These are phyloP conservation scores for Collybia mongolica DNA, from an alignment of 768 basidiomycete species.

Conservation along the genomic window DNA sequence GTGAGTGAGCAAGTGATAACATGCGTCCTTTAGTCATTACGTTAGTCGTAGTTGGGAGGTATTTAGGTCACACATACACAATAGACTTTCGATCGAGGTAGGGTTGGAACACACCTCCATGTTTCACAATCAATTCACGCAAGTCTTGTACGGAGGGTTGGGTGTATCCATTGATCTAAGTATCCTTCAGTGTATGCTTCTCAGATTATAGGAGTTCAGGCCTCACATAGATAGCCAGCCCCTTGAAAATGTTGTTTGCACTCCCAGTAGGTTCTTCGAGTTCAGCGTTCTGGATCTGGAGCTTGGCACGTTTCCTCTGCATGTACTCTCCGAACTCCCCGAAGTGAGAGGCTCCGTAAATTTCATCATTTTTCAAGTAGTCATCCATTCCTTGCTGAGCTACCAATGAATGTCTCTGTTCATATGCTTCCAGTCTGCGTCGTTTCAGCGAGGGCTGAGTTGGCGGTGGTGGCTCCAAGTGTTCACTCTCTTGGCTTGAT, in stretches of 20 bases:
- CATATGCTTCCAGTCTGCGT: conserved; percentile 24
- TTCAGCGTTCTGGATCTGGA: conserved; percentile 75
- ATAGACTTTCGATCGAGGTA: conserved; percentile 79
- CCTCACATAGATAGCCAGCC: conserved; percentile 80
- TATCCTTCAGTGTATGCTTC: conserved; percentile 3
- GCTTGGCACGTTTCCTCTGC: conserved; percentile 85
- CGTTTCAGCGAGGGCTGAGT: conserved; percentile 43
- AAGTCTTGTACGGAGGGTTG: conserved; percentile 85
- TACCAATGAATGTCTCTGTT: conserved; percentile 9
- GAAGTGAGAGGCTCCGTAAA: conserved; percentile 79
- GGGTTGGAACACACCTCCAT: conserved; percentile 83
- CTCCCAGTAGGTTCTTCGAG: conserved; percentile 20
- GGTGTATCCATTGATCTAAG: conserved; percentile 88
- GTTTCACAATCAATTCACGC: conserved; percentile 71
- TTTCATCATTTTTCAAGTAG: conserved; percentile 33
- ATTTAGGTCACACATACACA: conserved; percentile 47
- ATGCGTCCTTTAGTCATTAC: conserved; percentile 61
- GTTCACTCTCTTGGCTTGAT: conserved; percentile 20
- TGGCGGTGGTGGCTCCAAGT: conserved; percentile 34
- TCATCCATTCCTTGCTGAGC: conserved; percentile 12
- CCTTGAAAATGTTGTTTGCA: conserved; percentile 62
- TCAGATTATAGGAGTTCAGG: background rate
- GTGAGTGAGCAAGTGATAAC: conserved; percentile 92
- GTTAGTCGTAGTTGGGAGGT: background rate
- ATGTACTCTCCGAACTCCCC: conserved; percentile 89